A percentile compares a stretch with the other conserved stretches of the same genome.
Conservation (phyloP, 331 rosid genomes). For the Pyracantha coccinea region DNA sequence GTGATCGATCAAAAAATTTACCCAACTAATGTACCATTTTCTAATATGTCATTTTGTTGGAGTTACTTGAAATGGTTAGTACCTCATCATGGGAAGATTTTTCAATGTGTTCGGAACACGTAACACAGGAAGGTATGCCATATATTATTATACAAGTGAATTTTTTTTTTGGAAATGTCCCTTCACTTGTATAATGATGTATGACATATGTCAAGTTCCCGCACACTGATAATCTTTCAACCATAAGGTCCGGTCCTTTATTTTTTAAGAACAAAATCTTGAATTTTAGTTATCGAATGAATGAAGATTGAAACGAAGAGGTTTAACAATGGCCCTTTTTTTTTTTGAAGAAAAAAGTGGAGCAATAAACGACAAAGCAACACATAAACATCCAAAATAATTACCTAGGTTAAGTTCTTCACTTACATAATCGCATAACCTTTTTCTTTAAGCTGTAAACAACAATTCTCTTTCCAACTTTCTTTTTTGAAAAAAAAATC, state of each 20-base stretch:
- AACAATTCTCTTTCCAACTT: conserved; percentile 19
- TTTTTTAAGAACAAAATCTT: background rate
- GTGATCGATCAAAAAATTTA: background rate
- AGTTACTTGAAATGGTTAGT: background rate
- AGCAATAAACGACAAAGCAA: background rate
- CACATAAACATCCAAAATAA: background rate
- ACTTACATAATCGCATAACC: conserved; percentile 10
- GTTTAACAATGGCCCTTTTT: background rate
- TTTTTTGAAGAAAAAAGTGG: background rate
- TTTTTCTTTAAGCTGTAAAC: conserved; percentile 45
- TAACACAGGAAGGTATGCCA: rapidly evolving
- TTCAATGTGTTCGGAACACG: too few relatives aligned
- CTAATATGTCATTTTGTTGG: background rate
- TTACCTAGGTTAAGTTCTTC: conserved; percentile 15
- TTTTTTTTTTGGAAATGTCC: too few relatives aligned
- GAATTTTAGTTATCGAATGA: background rate
- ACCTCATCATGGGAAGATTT: too few relatives aligned
- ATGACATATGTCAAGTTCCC: rapidly evolving
- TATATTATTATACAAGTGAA: too few relatives aligned
- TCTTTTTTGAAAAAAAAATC: conserved; percentile 12
- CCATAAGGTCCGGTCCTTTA: background rate
- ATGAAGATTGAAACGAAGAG: background rate
- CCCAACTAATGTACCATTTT: background rate
- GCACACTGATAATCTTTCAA: too few relatives aligned
- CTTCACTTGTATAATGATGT: too few relatives aligned